Evolutionary conservation across 345 rosid species (phyloP), one percentile per base, ranked within the genome.

Genomic region (Adansonia digitata): DNA sequence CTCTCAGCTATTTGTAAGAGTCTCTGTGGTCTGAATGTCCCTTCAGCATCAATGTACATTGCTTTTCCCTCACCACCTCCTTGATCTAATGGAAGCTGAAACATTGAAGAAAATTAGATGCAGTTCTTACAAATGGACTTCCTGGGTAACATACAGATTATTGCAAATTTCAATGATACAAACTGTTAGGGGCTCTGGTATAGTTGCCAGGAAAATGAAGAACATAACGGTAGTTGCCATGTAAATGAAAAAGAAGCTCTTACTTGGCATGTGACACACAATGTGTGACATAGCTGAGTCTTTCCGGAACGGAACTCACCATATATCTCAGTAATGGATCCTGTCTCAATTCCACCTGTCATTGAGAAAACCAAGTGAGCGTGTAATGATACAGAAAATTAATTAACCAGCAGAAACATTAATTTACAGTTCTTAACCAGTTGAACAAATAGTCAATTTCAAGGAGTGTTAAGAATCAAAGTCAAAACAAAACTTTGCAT

Each of bases 21-120:
- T 79, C 99, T 89, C 74, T 95, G 98, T 64, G 99, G 98, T 79
- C 99, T 83, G 82, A 95, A 93, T 74, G 99, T 88, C 60, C 99
- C 99, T 83, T 95, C 97, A 0, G 99, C 99, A 87, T 95, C 98
- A 34, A 95, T 95, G 83, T 95, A 95, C 99, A 95, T 88, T 12
- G 98, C 96, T 76, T 95, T 95, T 69, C 99, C 99, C 80, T 93
- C 98, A 20, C 98, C 97, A 0, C 98, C 99, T 69, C 99, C 98
- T 91, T 95, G 98, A 88, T 95, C 98, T 81, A 95, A 77, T 22
- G 97, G 99, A 83, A 93, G 97, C 59, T 48, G 59, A 49, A 31
- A 69, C 22, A 69, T 45, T 22, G 45, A 67, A 43, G 52, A 24
- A 66, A 22, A 43, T 66, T 14, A 43, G 20, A 66, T 42, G 52